Base-by-base conservation (phyloP, 768 basidiomycete species). In the Lentinula lateritia region DNA sequence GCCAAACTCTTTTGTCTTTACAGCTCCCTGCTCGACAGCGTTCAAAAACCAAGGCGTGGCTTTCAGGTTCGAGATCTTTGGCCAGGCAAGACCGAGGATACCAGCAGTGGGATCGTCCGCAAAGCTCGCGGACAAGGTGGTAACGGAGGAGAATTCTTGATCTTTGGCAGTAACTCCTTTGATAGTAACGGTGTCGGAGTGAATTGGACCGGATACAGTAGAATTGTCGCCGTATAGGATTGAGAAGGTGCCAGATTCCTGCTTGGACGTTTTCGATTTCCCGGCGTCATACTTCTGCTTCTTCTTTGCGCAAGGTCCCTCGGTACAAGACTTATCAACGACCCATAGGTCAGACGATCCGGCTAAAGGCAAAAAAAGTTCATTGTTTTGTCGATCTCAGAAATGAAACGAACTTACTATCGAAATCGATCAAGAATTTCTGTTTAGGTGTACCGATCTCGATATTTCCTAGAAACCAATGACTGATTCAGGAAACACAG, bases 211-310 rank as follows among this genome's bases (percentile, higher is more conserved):
- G 18, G 61, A 56, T 15, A 78, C 76, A 6, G 68, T 65, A 4
- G 77, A 78, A 5, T 77, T 76, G 60, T 83, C 80, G 2, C 75
- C 80, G 55, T 81, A 84, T 32, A 54, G 0, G 28, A 82, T 71
- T 1, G 63, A 58, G 66, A 82, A 80, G 0, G 36, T 61, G 42
- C 72, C 68, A 18, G 65, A 50, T 28, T 72, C 61, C 63, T 71
- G 68, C 6, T 46, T 52, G 1, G 76, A 67, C 1, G 77, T 75
- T 0, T 72, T 69, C 38, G 72, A 73, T 20, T 60, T 20, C 28
- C 39, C 2, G 1, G 75, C 66, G 61, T 72, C 63, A 67, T 74
- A 77, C 28, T 58, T 61, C 15, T 45, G 39, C 28, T 58, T 67
- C 61, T 76, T 75, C 8, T 66, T 61, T 1, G 63, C 52, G 67